Percentiles rank a stretch among this genome's conserved stretches.
Evolutionary conservation across 2,329 filamentous ascomycete species (phyloP).

Genomic region (Pestalotiopsis sp.): DNA sequence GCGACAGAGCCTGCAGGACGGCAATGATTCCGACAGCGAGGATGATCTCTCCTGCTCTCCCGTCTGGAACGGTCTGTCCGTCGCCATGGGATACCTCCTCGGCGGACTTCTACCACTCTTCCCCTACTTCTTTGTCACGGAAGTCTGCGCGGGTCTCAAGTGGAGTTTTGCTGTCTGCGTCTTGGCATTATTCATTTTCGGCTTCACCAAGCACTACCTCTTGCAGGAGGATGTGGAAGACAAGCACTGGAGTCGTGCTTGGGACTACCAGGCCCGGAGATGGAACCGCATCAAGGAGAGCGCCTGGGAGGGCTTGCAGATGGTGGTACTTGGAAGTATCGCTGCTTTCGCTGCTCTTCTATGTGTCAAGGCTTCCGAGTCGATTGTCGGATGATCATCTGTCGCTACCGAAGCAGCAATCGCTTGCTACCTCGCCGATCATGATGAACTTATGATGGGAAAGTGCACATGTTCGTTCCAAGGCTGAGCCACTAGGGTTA

Average conservation of each 20-base stretch:
- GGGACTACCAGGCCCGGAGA: slow-evolving; percentile 38
- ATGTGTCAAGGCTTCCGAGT: slow-evolving; percentile 52
- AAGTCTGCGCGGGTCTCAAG: slow-evolving; percentile 52
- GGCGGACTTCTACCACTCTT: slow-evolving; percentile 72
- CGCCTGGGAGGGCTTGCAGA: slow-evolving; percentile 55
- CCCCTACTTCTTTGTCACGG: slow-evolving; percentile 65
- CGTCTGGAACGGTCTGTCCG: slow-evolving; percentile 63
- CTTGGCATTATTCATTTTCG: slow-evolving; percentile 63
- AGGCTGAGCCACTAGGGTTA: too few relatives aligned
- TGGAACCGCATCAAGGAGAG: slow-evolving; percentile 28
- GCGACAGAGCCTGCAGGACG: slow-evolving; percentile 32
- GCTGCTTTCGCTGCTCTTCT: slow-evolving; percentile 60
- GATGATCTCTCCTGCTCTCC: slow-evolving; percentile 36
- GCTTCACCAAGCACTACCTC: slow-evolving; percentile 64
- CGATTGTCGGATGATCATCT: slow-evolving; percentile 4
- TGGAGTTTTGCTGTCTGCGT: slow-evolving; percentile 64
- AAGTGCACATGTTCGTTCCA: neutral
- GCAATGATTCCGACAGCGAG: neutral
- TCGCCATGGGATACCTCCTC: slow-evolving; percentile 70
- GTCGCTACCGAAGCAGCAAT: neutral
- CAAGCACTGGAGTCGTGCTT: slow-evolving; percentile 25
- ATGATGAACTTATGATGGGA: too few relatives aligned
- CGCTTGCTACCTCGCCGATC: neutral
- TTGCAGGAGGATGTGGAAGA: slow-evolving; percentile 23
- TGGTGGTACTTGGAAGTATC: slow-evolving; percentile 58